These are phyloP conservation scores for Metschnikowia santaceciliae DNA, from an alignment of 805 yeast species.

Conservation along the genomic window DNA sequence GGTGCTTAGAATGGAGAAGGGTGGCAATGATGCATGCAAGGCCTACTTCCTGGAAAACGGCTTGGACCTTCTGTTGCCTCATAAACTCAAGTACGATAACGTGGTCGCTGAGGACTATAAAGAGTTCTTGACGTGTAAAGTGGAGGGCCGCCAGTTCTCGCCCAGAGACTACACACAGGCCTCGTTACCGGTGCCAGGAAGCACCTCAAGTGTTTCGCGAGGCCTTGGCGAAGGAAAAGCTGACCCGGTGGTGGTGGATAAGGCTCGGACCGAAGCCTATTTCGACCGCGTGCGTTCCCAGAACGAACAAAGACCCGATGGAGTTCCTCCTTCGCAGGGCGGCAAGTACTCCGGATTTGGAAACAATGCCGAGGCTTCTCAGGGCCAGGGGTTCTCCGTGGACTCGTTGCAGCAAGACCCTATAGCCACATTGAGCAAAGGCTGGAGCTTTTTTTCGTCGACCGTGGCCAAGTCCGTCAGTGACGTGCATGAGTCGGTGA, in stretches of 20 bases:
- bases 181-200: slow-evolving; percentile 30
- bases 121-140: slow-evolving; percentile 66
- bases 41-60: slow-evolving; percentile 71
- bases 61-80: slow-evolving; percentile 57
- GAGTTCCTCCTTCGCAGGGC: slow-evolving; percentile 89
- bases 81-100: slow-evolving; percentile 77
- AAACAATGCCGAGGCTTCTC: slow-evolving; percentile 57
- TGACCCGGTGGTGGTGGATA: slow-evolving; percentile 30
- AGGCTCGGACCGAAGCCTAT: slow-evolving; percentile 71
- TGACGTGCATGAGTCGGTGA: slow-evolving; percentile 83
- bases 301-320: slow-evolving; percentile 69
- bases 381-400: slow-evolving; percentile 47
- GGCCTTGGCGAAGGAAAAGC: slow-evolving; percentile 21
- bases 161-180: slow-evolving; percentile 59
- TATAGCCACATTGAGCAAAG: slow-evolving; percentile 81
- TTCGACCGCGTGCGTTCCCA: slow-evolving; percentile 74
- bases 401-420: slow-evolving; percentile 81
- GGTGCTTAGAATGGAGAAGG: slow-evolving; percentile 82
- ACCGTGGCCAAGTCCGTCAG: slow-evolving; percentile 77
- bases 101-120: slow-evolving; percentile 94
- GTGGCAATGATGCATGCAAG: slow-evolving; percentile 80
- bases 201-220: neutral
- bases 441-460: slow-evolving; percentile 92
- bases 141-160: slow-evolving; percentile 68
- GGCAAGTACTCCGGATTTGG: slow-evolving; percentile 94